Evolutionary conservation across 352 stramenopile genomes (phyloP), one percentile per base, ranked within the genome.

Genomic region (Phytopythium montanum): DNA sequence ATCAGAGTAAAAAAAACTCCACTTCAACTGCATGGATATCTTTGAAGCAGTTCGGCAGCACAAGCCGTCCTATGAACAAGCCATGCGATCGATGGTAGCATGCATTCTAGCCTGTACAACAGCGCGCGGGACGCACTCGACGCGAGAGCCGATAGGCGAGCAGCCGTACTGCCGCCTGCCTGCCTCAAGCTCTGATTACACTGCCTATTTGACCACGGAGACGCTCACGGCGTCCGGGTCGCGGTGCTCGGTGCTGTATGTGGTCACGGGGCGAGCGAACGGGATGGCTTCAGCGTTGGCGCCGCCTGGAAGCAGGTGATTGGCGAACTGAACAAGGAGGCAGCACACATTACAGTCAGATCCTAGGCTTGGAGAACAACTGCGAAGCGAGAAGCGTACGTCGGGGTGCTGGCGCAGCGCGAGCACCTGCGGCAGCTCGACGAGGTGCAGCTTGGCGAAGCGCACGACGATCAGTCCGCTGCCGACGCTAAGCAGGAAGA

Each of bases 381-480:
- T 42, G 12, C n/a, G 5, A 49, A 26, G 4, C n/a, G 14, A 14
- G 13, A 12, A 5, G 63, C 71, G 29, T 55, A 93, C 83, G 65
- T 90, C 79, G 31, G 81, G 81, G 41, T 83, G 77, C n/a, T 76
- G 72, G 8, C 81, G 77, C 21, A 93, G 59, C 6, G 69, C 68
- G 28, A 91, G 59, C 25, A 88, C 81, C 70, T 91, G 81, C 0
- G 83, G 83, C 8, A 93, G 61, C 61, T 91, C 79, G 29, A 93
- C 65, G 25, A 79, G 73, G 33, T 91, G 79, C 71, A 93, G 65
- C 63, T 91, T 93, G 29, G 68, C 60, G 36, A 88, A 87, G 53
- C 81, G 79, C 44, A 88, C 70, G 25, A 91, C 69, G 8, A 93
- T 78, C 54, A 88, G 69, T 0, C 75, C 81, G 39, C 75, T 87